Conservation (phyloP, 805 yeast genomes). For the Candida manassasensis region DNA sequence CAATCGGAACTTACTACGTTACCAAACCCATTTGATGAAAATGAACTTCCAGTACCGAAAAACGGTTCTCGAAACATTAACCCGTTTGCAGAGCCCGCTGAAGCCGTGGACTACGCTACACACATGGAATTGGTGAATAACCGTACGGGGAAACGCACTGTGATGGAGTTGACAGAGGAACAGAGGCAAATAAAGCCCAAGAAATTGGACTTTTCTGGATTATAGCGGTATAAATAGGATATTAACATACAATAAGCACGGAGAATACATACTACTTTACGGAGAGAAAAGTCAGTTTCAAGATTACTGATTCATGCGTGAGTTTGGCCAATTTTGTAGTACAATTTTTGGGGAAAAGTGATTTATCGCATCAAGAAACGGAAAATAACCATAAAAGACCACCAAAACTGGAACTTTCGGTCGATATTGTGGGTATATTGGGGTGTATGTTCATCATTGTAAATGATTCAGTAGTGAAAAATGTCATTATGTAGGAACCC, state of each 20-base stretch:
- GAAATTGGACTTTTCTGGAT: constrained; percentile 26
- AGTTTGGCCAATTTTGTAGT: too few species aligned
- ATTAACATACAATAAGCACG: neutral
- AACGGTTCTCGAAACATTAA: neutral
- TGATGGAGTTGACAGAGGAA: constrained; percentile 27
- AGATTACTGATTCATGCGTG: too few species aligned
- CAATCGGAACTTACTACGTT: constrained; percentile 10
- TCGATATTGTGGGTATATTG: too few species aligned
- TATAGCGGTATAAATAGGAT: neutral
- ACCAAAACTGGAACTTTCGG: too few species aligned
- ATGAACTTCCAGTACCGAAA: too few species aligned
- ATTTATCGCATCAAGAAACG: too few species aligned
- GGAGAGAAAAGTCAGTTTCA: too few species aligned
- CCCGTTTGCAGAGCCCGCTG: neutral
- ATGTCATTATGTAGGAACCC: neutral
- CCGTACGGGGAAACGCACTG: constrained; percentile 32
- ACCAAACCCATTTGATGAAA: constrained; percentile 22
- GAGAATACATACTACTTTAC: too few species aligned
- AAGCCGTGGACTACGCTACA: constrained; percentile 15
- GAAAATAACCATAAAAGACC: too few species aligned
- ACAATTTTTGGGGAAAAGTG: too few species aligned
- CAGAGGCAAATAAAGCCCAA: constrained; percentile 35
- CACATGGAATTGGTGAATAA: constrained; percentile 29
- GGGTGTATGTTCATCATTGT: too few species aligned
- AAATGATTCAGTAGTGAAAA: too few species aligned